Evolutionary conservation across 1,139 yeast genomes (phyloP), one percentile per base, ranked within the genome.

Genomic region (Ogataea hybrid): DNA sequence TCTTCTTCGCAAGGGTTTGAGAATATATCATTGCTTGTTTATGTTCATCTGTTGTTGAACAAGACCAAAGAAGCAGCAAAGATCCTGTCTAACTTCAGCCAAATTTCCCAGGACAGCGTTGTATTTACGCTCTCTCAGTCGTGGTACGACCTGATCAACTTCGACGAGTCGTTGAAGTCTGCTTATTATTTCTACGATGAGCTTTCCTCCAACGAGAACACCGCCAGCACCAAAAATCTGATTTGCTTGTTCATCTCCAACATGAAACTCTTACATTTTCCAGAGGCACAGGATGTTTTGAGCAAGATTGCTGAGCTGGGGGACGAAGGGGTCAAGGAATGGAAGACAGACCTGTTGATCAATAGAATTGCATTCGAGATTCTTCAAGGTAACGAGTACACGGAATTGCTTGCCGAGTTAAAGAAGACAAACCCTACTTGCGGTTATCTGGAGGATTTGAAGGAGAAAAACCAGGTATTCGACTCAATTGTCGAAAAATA

Each of bases 401-500:
- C 25, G 2, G 22, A 63, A 9, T 65, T 79, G 49, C 62, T 75
- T 49, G 51, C 53, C 9, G 68, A 77, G 51, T 67, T 81, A 43
- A 58, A 61, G 32, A 48, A 55, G 9, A 44, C 68, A 5, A 70
- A 72, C 42, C 73, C 77, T 32, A 68, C 70, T 15, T 67, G 69
- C 41, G 59, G 39, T 5, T 59, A 59, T 29, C 43, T 76, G 50
- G 52, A 57, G 35, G 80, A 75, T 45, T 63, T 73, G 46, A 60
- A 65, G 28, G 77, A 70, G 40, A 73, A 78, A 56, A 67, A 69
- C 49, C 59, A 59, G 17, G 62, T 69, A 43, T 80, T 81, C 52
- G 78, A 78, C 58, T 73, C 71, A 32, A 70, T 81, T 35, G 80
- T 79, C 23, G 64, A 64, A 28, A 79, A 77, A 53, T 80, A 79